Evolutionary conservation across 2,329 filamentous ascomycete genomes (phyloP), one percentile per base, ranked within the genome.

Genomic region (Epicoccum nigrum): DNA sequence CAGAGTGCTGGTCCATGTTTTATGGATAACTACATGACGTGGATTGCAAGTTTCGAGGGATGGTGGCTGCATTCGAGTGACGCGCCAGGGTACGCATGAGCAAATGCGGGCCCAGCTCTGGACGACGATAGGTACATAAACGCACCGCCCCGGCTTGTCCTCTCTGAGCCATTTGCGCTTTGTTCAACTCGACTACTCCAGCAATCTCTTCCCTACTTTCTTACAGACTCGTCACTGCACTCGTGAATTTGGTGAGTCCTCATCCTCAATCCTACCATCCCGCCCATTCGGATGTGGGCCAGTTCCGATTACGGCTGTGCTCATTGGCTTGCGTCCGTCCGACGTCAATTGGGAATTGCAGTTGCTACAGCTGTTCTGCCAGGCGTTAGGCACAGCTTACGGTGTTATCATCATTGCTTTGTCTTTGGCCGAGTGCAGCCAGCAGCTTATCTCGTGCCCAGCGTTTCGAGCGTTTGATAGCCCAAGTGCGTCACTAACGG

Each of bases 21-120:
- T 25, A 33, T 34, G 49, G 57, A 37, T 47, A 49, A 42, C 51
- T 38, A 35, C 33, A 40, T 25, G 17, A 33, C 12, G 43, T 27
- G 19, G 33, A 38, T 39, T 56, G 47, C 57, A 60, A 43, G 55
- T 59, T 59, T 59, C 47, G 45, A 33, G 49, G 51, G 55, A 41
- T 57, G 49, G 53, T 44, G 58, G 51, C 52, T 59, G 59, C 62
- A 60, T 59, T 61, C 61, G 56, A 60, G 58, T 47, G 50, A 58
- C 55, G 61, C 60, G 61, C 60, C 56, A 57, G 55, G 60, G 56
- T 60, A 58, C 54, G 55, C 59, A 62, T 63, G 63, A 63, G 63
- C 64, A 64, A 63, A 58, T 64, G 65, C 65, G 64, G 64, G 66
- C 64, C 63, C 55, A 59, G 51, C 45, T 53, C 58, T 55, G 33